Conservation (phyloP, 1,284 basidiomycete genomes). For the Pseudozyma pruni region DNA sequence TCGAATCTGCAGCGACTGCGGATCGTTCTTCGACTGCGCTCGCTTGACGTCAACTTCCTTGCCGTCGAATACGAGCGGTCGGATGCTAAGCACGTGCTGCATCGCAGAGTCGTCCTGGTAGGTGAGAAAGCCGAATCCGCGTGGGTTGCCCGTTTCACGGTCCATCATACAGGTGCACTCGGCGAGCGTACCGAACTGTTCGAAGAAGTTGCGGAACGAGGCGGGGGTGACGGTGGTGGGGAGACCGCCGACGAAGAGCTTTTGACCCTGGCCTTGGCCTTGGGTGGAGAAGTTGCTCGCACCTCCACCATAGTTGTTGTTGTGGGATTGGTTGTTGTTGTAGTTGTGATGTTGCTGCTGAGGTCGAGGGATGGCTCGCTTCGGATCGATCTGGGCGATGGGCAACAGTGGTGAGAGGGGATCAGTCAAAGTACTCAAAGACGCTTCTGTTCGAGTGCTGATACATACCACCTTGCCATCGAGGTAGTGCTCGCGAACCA, state of each 20-base stretch:
- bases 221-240: constrained; percentile 91
- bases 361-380: constrained; percentile 90
- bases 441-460: not conserved
- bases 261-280: constrained; percentile 52
- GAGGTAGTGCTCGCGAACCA: constrained; percentile 84
- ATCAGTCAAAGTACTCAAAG: not conserved
- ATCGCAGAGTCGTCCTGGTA: constrained; percentile 87
- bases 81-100: constrained; percentile 71
- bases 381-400: constrained; percentile 88
- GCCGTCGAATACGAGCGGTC: constrained; percentile 68
- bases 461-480: constrained; percentile 88
- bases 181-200: constrained; percentile 87
- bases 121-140: constrained; percentile 97
- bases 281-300: constrained; percentile 3
- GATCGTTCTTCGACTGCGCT: constrained; percentile 54
- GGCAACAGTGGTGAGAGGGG: not conserved
- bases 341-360: constrained; percentile 47
- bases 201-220: constrained; percentile 89
- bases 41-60: constrained; percentile 88
- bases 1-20: constrained; percentile 32
- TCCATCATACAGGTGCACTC: constrained; percentile 99
- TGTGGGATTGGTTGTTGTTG: not conserved
- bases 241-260: constrained; percentile 92
- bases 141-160: constrained; percentile 91
- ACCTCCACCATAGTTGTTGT: not conserved